Percentiles rank a stretch among this genome's conserved stretches.
Conservation (phyloP, 768 basidiomycete species). For the Mycena amicta region DNA sequence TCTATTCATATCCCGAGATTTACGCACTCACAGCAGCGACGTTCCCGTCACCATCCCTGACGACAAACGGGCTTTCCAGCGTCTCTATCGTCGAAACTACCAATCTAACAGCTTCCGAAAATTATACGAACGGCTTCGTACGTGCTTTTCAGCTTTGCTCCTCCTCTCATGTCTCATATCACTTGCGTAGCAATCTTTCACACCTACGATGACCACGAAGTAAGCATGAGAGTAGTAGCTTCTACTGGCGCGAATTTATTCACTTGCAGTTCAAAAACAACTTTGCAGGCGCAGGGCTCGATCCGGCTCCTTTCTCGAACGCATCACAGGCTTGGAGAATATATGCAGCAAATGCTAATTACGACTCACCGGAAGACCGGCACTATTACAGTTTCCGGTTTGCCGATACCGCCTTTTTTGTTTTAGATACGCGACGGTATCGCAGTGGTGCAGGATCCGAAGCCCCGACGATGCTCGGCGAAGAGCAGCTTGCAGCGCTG, state of each 20-base stretch:
- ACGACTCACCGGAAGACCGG: conserved; percentile 49
- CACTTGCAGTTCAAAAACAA: conserved; percentile 68
- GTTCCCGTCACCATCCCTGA: conserved; percentile 67
- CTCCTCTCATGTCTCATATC: not conserved
- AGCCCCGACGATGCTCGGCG: conserved; percentile 70
- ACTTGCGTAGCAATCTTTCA: conserved; percentile 58
- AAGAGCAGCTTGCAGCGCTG: conserved; percentile 60
- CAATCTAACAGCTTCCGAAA: conserved; percentile 64
- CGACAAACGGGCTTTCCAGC: conserved; percentile 56
- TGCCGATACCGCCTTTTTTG: conserved; percentile 75
- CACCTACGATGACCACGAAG: conserved; percentile 77
- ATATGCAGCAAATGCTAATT: conserved; percentile 69
- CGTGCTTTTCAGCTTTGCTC: conserved; percentile 30
- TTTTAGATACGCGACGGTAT: conserved; percentile 71
- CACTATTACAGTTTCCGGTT: conserved; percentile 65
- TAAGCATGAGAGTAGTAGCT: conserved; percentile 21
- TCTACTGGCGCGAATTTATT: not conserved
- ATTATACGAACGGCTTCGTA: conserved; percentile 71
- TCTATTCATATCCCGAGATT: not conserved
- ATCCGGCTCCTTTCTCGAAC: conserved; percentile 57
- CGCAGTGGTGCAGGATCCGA: conserved; percentile 46
- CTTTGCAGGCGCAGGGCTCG: conserved; percentile 59
- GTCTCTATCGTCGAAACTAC: conserved; percentile 70
- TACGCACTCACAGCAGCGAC: conserved; percentile 43
- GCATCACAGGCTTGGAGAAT: conserved; percentile 60